Evolutionary conservation across 176 grass and related monocot species (phyloP).

Genomic region (Guadua angustifolia): DNA sequence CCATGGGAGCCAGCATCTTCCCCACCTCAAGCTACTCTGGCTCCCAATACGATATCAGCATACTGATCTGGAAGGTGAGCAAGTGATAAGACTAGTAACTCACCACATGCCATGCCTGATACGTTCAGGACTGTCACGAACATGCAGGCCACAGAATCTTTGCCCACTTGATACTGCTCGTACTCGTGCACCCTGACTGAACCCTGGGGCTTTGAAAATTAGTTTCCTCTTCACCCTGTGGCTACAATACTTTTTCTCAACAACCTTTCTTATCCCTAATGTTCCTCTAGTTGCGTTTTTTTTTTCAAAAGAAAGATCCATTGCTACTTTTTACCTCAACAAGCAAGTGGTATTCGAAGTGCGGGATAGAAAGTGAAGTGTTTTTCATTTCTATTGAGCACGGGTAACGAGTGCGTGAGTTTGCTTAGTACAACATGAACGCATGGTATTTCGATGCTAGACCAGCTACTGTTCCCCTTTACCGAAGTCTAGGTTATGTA

Average conservation of each 20-base stretch:
- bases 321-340: conserved; percentile 52
- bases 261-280: conserved; percentile 49
- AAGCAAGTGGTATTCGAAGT: conserved; percentile 25
- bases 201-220: conserved; percentile 40
- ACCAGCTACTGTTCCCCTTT: neutral
- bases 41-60: conserved; percentile 90
- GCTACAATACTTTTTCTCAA: conserved; percentile 33
- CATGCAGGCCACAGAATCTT: conserved; percentile 37
- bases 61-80: conserved; percentile 95
- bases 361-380: conserved; percentile 33
- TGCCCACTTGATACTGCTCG: conserved; percentile 54
- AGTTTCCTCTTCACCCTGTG: conserved; percentile 36
- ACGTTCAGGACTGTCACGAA: conserved; percentile 35
- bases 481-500: neutral
- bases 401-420: conserved; percentile 45
- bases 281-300: conserved; percentile 45
- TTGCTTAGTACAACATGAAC: conserved; percentile 28
- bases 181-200: conserved; percentile 47
- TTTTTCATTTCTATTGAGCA: conserved; percentile 46
- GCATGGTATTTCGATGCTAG: conserved; percentile 1
- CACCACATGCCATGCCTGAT: conserved; percentile 42
- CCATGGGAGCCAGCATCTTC: conserved; percentile 87
- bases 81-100: conserved; percentile 18
- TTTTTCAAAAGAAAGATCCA: conserved; percentile 46
- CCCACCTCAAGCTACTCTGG: conserved; percentile 76